Evolutionary conservation across 2,329 filamentous ascomycete species (phyloP).

Genomic region (Lachnellula subtilissima): DNA sequence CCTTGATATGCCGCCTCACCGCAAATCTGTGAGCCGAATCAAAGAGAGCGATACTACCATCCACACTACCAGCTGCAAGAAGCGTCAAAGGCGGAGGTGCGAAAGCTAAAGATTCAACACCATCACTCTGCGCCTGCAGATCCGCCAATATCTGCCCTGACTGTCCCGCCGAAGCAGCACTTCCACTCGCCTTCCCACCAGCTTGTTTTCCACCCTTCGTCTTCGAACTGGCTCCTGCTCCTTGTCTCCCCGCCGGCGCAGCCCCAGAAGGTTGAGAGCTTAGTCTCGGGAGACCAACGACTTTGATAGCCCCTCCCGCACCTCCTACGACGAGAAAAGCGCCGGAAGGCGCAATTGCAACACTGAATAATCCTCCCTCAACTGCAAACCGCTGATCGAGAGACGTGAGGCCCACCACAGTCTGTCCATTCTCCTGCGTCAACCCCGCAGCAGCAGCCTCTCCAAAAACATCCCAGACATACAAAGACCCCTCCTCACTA

Average conservation of each 20-base stretch:
- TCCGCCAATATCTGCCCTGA: constrained; percentile 74
- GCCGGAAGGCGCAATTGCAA: constrained; percentile 76
- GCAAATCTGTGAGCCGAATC: constrained; percentile 84
- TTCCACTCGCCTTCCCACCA: constrained; percentile 36
- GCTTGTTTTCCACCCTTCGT: constrained; percentile 29
- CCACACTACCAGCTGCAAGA: constrained; percentile 62
- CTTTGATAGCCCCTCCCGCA: constrained; percentile 77
- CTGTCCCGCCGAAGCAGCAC: constrained; percentile 42
- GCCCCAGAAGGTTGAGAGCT: constrained; percentile 24
- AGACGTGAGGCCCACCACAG: constrained; percentile 71
- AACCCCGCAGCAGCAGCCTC: constrained; percentile 46
- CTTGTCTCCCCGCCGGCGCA: constrained; percentile 23
- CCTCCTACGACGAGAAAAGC: constrained; percentile 81
- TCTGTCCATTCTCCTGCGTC: constrained; percentile 50
- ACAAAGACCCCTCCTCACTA: constrained; percentile 80
- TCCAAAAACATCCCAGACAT: constrained; percentile 69
- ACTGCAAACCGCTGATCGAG: constrained; percentile 87
- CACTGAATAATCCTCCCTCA: constrained; percentile 84
- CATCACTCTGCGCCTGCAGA: constrained; percentile 71
- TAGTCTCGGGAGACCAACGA: constrained; percentile 73
- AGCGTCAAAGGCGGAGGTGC: constrained; percentile 48
- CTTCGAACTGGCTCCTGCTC: constrained; percentile 22
- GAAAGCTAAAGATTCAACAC: constrained; percentile 74
- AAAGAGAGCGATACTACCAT: constrained; percentile 77
- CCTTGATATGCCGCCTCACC: constrained; percentile 73